Percentiles rank a stretch among this genome's conserved stretches.
These are phyloP conservation scores for Leccinum broughii DNA, from an alignment of 768 basidiomycete genomes.

Conservation along the genomic window DNA sequence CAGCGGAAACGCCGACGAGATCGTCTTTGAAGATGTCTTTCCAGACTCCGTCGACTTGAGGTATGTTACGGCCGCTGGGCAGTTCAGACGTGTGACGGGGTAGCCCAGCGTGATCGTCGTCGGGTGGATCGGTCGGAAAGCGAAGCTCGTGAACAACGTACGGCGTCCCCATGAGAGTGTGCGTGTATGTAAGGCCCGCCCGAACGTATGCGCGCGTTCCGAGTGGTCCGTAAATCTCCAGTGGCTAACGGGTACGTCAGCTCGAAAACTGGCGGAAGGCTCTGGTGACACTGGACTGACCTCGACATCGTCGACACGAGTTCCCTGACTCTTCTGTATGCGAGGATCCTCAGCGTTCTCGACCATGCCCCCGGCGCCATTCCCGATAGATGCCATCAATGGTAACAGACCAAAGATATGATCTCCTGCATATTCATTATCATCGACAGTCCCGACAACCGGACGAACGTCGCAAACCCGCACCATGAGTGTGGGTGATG, in stretches of 20 bases:
- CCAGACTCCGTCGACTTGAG: slow-evolving; percentile 63
- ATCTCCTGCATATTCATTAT: slow-evolving; percentile 52
- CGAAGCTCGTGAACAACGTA: slow-evolving; percentile 87
- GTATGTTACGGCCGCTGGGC: slow-evolving; percentile 61
- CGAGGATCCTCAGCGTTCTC: slow-evolving; percentile 65
- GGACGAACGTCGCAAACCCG: background rate
- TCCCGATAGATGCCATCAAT: slow-evolving; percentile 64
- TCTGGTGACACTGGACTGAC: slow-evolving; percentile 14
- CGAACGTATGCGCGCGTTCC: slow-evolving; percentile 84
- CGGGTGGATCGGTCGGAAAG: slow-evolving; percentile 55
- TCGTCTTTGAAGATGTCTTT: slow-evolving; percentile 57
- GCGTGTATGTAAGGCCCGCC: slow-evolving; percentile 61
- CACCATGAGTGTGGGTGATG: slow-evolving; percentile 88
- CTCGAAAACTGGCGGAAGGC: background rate
- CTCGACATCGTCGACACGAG: slow-evolving; percentile 6
- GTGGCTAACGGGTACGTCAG: slow-evolving; percentile 41
- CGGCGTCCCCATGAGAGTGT: slow-evolving; percentile 61
- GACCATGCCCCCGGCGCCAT: slow-evolving; percentile 69
- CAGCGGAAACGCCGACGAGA: slow-evolving; percentile 66
- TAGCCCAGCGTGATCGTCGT: slow-evolving; percentile 52
- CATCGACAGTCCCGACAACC: background rate
- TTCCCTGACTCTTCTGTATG: slow-evolving; percentile 15
- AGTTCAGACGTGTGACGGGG: slow-evolving; percentile 55
- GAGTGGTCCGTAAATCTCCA: slow-evolving; percentile 85
- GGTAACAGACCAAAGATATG: slow-evolving; percentile 79